Evolutionary conservation across 768 basidiomycete species (phyloP).

Genomic region (Boletus subparvulus): DNA sequence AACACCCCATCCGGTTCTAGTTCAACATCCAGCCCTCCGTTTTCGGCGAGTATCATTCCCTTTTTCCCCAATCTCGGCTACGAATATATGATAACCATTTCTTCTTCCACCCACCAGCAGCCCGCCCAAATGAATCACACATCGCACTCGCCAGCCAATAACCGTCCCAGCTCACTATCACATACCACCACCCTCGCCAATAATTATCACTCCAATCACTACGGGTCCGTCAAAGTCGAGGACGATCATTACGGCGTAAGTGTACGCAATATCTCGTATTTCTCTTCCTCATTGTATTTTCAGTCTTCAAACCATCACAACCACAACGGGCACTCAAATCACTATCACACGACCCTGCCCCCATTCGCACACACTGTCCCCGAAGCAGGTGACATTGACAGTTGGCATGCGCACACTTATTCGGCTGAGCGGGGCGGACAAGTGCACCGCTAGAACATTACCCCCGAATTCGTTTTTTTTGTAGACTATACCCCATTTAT

Average conservation of each 20-base stretch:
- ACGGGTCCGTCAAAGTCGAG: constrained; percentile 63
- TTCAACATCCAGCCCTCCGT: constrained; percentile 74
- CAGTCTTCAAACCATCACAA: constrained; percentile 33
- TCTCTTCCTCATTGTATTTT: neutral
- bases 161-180: constrained; percentile 43
- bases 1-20: constrained; percentile 73
- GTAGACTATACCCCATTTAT: constrained; percentile 40
- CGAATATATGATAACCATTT: constrained; percentile 55
- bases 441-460: constrained; percentile 50
- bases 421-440: constrained; percentile 63
- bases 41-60: constrained; percentile 78
- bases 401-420: constrained; percentile 54
- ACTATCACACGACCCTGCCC: constrained; percentile 45
- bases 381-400: constrained; percentile 47
- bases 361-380: constrained; percentile 46
- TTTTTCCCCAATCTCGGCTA: constrained; percentile 32
- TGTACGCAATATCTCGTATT: constrained; percentile 7
- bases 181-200: constrained; percentile 38
- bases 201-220: constrained; percentile 48
- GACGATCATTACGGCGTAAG: constrained; percentile 61
- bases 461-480: constrained; percentile 2
- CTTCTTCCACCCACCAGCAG: constrained; percentile 49
- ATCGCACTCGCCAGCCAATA: constrained; percentile 49
- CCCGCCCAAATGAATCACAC: constrained; percentile 66
- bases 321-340: constrained; percentile 37